A percentile compares a stretch with the other conserved stretches of the same genome.
Conservation (phyloP, 805 yeast genomes). For the Myxozyma sirexii region DNA sequence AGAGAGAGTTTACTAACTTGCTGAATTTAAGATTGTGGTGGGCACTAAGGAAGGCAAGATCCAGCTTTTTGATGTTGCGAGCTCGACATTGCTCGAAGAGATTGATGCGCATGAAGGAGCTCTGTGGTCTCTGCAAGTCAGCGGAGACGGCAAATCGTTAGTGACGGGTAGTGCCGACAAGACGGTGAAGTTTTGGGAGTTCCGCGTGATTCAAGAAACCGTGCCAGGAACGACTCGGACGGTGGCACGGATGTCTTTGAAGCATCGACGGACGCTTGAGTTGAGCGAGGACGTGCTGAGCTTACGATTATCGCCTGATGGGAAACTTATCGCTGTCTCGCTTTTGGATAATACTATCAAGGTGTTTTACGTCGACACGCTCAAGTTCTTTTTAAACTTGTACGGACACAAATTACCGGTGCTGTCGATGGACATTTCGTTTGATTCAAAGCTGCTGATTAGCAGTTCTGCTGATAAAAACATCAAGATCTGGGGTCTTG, state of each 20-base stretch:
- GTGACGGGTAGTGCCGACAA: slow-evolving; percentile 96
- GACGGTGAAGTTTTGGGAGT: slow-evolving; percentile 84
- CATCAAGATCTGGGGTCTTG: slow-evolving; percentile 97
- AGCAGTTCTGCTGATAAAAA: slow-evolving; percentile 97
- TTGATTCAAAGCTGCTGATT: slow-evolving; percentile 81
- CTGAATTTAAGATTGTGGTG: slow-evolving; percentile 65
- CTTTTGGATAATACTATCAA: slow-evolving; percentile 93
- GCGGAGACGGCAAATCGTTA: slow-evolving; percentile 80
- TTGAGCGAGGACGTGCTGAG: slow-evolving; percentile 81
- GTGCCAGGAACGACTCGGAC: slow-evolving; percentile 68
- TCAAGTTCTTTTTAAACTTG: slow-evolving; percentile 83
- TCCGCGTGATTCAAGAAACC: slow-evolving; percentile 62
- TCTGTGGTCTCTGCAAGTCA: slow-evolving; percentile 86
- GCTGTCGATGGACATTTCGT: slow-evolving; percentile 84
- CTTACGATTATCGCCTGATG: slow-evolving; percentile 78
- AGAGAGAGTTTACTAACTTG: too few relatives aligned
- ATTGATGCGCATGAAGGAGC: slow-evolving; percentile 82
- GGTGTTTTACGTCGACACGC: slow-evolving; percentile 82
- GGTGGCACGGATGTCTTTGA: slow-evolving; percentile 58
- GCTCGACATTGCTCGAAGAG: slow-evolving; percentile 70
- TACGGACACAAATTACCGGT: slow-evolving; percentile 98
- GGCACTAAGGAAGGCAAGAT: slow-evolving; percentile 88
- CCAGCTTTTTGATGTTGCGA: slow-evolving; percentile 82
- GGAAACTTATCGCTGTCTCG: slow-evolving; percentile 76
- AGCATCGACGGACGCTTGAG: slow-evolving; percentile 81